Percentiles rank a stretch among this genome's conserved stretches.
Conservation (phyloP, 2,329 filamentous ascomycete genomes). For the Aspergillus quadrilineatus region DNA sequence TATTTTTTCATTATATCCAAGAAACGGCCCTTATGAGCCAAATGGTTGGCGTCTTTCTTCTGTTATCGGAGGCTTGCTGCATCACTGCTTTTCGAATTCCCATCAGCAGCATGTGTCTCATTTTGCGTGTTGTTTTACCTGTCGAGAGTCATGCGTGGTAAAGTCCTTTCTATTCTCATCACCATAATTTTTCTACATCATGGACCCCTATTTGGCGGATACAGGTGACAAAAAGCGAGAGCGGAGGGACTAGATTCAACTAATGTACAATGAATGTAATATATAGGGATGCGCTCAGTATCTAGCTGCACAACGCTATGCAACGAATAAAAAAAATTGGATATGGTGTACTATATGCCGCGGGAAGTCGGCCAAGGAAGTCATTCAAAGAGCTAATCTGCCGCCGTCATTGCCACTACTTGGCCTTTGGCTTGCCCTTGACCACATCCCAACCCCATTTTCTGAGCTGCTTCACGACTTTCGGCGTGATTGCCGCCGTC, state of each 20-base stretch:
- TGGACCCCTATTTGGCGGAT: conserved; percentile 10
- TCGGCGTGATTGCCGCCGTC: conserved; percentile 85
- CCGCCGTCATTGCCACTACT: conserved; percentile 13
- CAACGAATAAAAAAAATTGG: conserved; percentile 13
- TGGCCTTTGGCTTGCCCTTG: conserved; percentile 58
- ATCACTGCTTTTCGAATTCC: conserved; percentile 1
- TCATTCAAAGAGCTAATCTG: neutral
- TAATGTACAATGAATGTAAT: conserved; percentile 31
- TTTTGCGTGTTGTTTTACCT: neutral
- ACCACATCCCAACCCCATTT: conserved; percentile 95
- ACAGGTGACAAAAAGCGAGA: conserved; percentile 17
- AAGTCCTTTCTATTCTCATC: conserved; percentile 1
- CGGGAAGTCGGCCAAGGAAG: neutral
- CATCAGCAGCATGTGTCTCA: neutral
- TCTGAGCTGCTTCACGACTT: conserved; percentile 84
- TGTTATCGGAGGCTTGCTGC: conserved; percentile 4
- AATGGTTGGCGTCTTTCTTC: neutral
- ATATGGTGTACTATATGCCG: conserved; percentile 1
- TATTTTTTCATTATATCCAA: conserved; percentile 7
- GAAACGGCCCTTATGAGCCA: conserved; percentile 9
- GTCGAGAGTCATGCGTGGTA: neutral
- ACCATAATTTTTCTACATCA: conserved; percentile 6
- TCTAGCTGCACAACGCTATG: conserved; percentile 23
- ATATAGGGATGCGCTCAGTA: conserved; percentile 18
- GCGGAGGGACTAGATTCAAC: conserved; percentile 33